A percentile compares a stretch with the other conserved stretches of the same genome.
Conservation (phyloP, 2,329 filamentous ascomycete genomes). For the Aspergillus caelatus region DNA sequence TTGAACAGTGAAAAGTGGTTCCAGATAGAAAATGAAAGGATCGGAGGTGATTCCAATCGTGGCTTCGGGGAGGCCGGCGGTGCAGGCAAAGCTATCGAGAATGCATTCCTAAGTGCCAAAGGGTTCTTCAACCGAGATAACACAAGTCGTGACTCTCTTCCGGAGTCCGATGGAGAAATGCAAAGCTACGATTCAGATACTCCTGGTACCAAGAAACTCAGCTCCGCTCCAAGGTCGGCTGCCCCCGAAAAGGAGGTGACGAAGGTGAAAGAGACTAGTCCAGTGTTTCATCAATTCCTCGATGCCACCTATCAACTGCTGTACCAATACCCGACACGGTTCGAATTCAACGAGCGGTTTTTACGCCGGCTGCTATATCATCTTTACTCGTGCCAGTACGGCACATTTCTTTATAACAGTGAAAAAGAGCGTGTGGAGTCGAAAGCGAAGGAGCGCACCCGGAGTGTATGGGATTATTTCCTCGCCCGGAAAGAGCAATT, state of each 20-base stretch:
- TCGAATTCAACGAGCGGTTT: slow-evolving; percentile 96
- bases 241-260: slow-evolving; percentile 68
- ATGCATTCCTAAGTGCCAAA: slow-evolving; percentile 79
- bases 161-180: slow-evolving; percentile 62
- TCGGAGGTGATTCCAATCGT: slow-evolving; percentile 57
- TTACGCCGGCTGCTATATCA: slow-evolving; percentile 87
- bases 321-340: slow-evolving; percentile 81
- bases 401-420: slow-evolving; percentile 93
- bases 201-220: slow-evolving; percentile 39
- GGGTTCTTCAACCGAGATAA: slow-evolving; percentile 86
- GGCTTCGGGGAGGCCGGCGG: slow-evolving; percentile 46
- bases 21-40: slow-evolving; percentile 75
- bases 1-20: slow-evolving; percentile 95
- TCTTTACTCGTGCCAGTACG: slow-evolving; percentile 93
- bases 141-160: slow-evolving; percentile 64
- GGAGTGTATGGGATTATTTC: slow-evolving; percentile 96
- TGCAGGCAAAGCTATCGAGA: slow-evolving; percentile 76
- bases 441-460: slow-evolving; percentile 69
- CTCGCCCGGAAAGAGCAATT: slow-evolving; percentile 79
- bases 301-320: slow-evolving; percentile 91
- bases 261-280: slow-evolving; percentile 82
- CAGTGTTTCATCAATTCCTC: slow-evolving; percentile 96
- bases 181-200: slow-evolving; percentile 53
- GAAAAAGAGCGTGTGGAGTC: slow-evolving; percentile 83
- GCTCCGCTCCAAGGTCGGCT: slow-evolving; percentile 34